Evolutionary conservation across 1,284 basidiomycete genomes (phyloP).

Genomic region (Macrocybe sp.): DNA sequence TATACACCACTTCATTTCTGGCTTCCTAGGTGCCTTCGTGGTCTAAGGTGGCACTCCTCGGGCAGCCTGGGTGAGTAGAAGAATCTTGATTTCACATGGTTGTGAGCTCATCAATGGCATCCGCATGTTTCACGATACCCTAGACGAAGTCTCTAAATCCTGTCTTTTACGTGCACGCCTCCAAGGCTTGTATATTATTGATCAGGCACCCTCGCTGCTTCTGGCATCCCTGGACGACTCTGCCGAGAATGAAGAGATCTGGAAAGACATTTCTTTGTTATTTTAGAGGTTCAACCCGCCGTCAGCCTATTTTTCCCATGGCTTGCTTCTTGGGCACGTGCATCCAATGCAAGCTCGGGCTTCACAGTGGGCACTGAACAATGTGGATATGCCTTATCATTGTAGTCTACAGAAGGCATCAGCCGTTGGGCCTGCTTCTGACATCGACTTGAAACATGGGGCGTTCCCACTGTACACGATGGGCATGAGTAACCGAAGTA

Average conservation of each 20-base stretch:
- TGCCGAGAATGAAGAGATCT: background rate
- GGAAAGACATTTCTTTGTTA: background rate
- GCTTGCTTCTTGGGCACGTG: no score
- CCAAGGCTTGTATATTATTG: slow-evolving; percentile 12
- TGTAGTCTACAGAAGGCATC: no score
- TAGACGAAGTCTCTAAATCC: slow-evolving; percentile 12
- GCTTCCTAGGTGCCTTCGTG: slow-evolving; percentile 11
- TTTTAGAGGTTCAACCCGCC: no score
- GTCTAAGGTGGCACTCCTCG: background rate
- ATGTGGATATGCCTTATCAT: no score
- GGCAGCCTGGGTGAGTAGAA: no score
- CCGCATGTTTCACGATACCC: slow-evolving; percentile 12
- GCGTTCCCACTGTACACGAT: no score
- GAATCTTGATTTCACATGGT: slow-evolving; percentile 15
- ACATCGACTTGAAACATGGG: no score
- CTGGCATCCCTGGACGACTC: background rate
- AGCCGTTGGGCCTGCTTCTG: no score
- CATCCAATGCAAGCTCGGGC: no score
- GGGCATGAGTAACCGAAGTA: no score
- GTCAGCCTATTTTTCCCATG: no score
- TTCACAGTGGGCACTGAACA: no score
- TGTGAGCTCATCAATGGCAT: slow-evolving; percentile 19
- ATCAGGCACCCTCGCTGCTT: background rate
- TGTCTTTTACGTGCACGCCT: slow-evolving; percentile 15
- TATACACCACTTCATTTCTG: slow-evolving; percentile 14